Conservation (phyloP, 1,284 basidiomycete genomes). For the Cystobasidium pallidum region DNA sequence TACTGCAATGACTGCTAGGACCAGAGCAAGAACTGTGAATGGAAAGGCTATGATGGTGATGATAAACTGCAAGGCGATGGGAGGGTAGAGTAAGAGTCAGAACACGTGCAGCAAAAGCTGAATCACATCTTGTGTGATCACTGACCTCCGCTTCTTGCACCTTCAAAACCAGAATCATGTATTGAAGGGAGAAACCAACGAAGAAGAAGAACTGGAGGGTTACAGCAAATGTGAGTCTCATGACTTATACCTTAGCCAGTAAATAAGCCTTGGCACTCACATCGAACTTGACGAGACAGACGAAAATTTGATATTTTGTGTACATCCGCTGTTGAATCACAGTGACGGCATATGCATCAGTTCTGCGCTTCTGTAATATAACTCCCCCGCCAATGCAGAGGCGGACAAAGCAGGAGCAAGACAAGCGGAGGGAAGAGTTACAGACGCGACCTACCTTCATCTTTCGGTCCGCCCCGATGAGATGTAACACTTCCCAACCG, state of each 20-base stretch:
- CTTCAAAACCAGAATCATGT: constrained; percentile 72
- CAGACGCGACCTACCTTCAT: constrained; percentile 62
- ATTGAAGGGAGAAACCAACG: constrained; percentile 79
- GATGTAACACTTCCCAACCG: constrained; percentile 76
- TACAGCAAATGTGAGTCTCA: background rate
- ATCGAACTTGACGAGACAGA: constrained; percentile 82
- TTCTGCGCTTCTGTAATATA: constrained; percentile 56
- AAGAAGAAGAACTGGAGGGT: constrained; percentile 63
- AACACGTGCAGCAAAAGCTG: no score
- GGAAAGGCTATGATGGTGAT: constrained; percentile 79
- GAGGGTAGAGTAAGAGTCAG: constrained; percentile 72
- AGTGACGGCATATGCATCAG: background rate
- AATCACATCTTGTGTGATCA: no score
- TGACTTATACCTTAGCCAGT: background rate
- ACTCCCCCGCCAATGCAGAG: background rate
- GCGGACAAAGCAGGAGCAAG: background rate
- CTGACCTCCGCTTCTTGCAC: constrained; percentile 43
- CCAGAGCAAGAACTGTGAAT: constrained; percentile 70
- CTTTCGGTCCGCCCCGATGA: constrained; percentile 65
- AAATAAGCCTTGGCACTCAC: constrained; percentile 60
- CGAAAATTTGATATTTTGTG: constrained; percentile 78
- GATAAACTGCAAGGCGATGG: constrained; percentile 78
- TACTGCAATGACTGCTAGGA: constrained; percentile 69
- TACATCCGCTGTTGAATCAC: constrained; percentile 68
- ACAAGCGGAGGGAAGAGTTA: no score